Base-by-base conservation (phyloP, 306 rosid genomes). In the Sicyos baderoa region DNA sequence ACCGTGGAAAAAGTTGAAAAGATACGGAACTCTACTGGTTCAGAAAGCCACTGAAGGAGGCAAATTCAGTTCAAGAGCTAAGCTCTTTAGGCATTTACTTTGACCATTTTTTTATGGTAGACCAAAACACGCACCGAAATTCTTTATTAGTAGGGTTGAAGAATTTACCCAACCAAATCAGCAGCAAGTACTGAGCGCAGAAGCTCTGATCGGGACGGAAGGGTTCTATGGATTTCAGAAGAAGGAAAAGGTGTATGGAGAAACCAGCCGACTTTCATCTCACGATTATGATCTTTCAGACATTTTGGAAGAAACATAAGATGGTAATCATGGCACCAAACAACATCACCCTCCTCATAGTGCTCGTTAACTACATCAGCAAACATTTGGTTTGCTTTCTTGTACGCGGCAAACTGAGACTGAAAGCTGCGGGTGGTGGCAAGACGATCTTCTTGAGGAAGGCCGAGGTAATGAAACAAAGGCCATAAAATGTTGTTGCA, bases 291-390 rank as follows among this genome's bases (percentile, higher is more conserved):
- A 11, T 88, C 88, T 82, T 90, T 90, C 59, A 90, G 78, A 78
- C 97, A 90, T 76, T 88, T 80, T 5, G 97, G 97, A 76, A 90
- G 97, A 76, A 79, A 90, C 97, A 90, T 90, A 32, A 90, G 97
- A 82, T 90, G 97, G 81, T 90, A 90, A 78, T 90, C 97, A 75
- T 90, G 97, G 83, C 92, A 86, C 97, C 97, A 90, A 75, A 90
- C 97, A 37, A 90, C 95, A 76, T 90, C 97, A 82, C 95, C 95
- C 74, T 90, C 95, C 79, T 79, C 83, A 62, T 88, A 90, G 80
- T 90, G 88, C 76, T 67, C 6, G 76, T 84, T 88, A 4, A 90
- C 97, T 16, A 90, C 97, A 69, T 82, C 89, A n/a, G 97, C 97
- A 82, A 90, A 90, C 97, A 88, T 90, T 76, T 88, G 84, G 76